Base-by-base conservation (phyloP, 257 asterid genomes). In the Nicotiana attenuata region DNA sequence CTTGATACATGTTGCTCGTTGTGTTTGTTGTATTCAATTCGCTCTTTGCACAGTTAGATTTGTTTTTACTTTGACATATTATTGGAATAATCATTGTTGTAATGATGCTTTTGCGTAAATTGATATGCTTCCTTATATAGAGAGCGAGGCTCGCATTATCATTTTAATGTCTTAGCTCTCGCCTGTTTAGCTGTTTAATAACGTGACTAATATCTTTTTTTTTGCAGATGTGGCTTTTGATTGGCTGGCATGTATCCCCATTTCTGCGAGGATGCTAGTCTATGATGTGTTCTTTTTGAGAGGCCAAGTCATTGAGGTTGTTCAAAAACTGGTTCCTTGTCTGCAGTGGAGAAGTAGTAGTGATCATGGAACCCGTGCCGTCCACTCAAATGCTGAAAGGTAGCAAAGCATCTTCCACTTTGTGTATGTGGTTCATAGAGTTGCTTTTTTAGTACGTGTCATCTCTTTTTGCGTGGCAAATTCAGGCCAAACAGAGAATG, bases 221-320 rank as follows among this genome's bases (percentile, higher is more conserved):
- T 78, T 47, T 85, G 83, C 76, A 96, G 98, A 92, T 91, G 90
- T 96, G 88, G 91, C 97, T 85, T 87, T 90, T 80, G 86, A 88
- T 87, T 94, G 99, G 98, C 92, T 96, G 38, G 85, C 97, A 71
- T 94, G 97, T 84, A 90, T 96, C 89, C 97, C 99, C 22, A 91
- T 92, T 79, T 91, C 97, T 77, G 94, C 93, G 2, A 92, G 94
- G 87, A 91, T 93, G 85, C 90, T 81, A 73, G 89, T 90, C 57
- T 96, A 91, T 86, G 97, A 96, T 89, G 90, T 89, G 66, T 94
- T 94, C 89, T 96, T 94, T 69, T 77, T 89, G 84, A 88, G 89
- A 75, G 98, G 97, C 61, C 83, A 81, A 84, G 88, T 90, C 56
- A 35, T 88, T 75, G 95, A 92, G 92, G 86, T 91, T 69, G 87